Conservation (phyloP, 2,329 filamentous ascomycete species). For the Colletotrichum caudatum region DNA sequence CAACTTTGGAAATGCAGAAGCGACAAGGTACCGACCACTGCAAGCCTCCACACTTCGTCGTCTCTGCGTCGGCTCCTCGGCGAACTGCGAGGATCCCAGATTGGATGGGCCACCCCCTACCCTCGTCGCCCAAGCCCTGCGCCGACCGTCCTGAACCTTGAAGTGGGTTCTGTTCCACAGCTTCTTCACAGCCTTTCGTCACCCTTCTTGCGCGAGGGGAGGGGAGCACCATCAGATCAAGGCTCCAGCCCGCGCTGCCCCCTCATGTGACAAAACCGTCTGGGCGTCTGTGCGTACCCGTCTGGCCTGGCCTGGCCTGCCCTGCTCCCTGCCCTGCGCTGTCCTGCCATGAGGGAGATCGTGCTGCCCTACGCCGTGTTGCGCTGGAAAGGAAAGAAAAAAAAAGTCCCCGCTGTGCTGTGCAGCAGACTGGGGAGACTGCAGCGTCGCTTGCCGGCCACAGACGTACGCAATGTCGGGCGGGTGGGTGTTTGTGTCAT, state of each 20-base stretch:
- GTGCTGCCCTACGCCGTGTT: slow-evolving; percentile 7
- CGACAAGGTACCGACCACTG: slow-evolving; percentile 25
- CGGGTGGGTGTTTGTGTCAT: no score
- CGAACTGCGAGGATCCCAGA: slow-evolving; percentile 38
- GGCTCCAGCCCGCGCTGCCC: neutral
- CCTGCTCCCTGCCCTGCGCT: neutral
- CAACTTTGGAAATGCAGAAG: neutral
- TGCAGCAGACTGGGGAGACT: neutral
- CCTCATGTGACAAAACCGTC: slow-evolving; percentile 5
- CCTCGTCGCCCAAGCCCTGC: slow-evolving; percentile 1
- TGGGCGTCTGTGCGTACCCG: slow-evolving; percentile 9
- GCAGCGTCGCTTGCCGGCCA: neutral
- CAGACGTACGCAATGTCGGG: slow-evolving; percentile 1
- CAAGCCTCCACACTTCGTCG: slow-evolving; percentile 33
- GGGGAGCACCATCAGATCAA: slow-evolving; percentile 13
- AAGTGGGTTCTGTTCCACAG: slow-evolving; percentile 1
- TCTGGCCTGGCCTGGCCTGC: neutral
- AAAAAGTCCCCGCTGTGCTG: no score
- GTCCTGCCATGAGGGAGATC: neutral
- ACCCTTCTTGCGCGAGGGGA: neutral
- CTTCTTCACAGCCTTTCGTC: neutral
- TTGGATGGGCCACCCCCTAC: slow-evolving; percentile 24
- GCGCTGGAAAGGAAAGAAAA: neutral
- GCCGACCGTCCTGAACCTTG: neutral
- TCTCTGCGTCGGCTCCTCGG: slow-evolving; percentile 36